A percentile compares a stretch with the other conserved stretches of the same genome.
phyloP scores from a whole-genome alignment of 2,329 filamentous ascomycete genomes.

The Xylariaceae sp. region DNA sequence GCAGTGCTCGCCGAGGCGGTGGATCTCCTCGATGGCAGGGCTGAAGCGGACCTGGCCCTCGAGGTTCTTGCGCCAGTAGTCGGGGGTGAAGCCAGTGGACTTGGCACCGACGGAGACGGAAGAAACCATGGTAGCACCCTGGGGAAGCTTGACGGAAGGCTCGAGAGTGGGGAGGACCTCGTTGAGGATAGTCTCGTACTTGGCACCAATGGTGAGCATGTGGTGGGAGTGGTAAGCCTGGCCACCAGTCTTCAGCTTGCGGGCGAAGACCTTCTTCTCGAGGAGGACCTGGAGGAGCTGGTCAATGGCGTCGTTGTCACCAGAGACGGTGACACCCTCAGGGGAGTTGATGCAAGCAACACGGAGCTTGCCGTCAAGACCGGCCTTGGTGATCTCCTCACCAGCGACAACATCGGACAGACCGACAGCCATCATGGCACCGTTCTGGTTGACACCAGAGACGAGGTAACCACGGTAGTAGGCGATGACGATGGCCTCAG shows the following conservation, averaged over 20 bases:
- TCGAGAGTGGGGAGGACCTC: background rate
- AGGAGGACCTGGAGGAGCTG: background rate
- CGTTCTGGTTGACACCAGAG: background rate
- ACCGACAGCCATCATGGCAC: conserved; percentile 18
- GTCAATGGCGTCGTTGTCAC: background rate
- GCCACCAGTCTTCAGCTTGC: conserved; percentile 3
- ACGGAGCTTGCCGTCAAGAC: background rate
- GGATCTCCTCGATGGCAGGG: background rate
- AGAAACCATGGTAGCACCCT: conserved; percentile 13
- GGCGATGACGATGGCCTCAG: conserved; percentile 19
- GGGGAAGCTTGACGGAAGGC: background rate
- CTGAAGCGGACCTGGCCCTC: conserved; percentile 15
- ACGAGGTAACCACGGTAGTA: conserved; percentile 18
- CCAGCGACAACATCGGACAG: background rate
- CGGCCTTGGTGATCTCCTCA: background rate
- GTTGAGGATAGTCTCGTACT: conserved; percentile 17
- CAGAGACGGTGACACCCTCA: conserved; percentile 19
- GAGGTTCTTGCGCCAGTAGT: conserved; percentile 20
- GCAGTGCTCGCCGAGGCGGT: background rate
- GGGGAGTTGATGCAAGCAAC: conserved; percentile 24
- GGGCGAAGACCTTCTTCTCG: background rate
- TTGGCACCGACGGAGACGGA: conserved; percentile 6
- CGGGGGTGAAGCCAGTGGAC: background rate
- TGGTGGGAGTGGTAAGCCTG: conserved; percentile 19
- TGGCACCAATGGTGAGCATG: conserved; percentile 16